Percentiles rank a stretch among this genome's conserved stretches.
These are phyloP conservation scores for Nicotiana undulata DNA, from an alignment of 257 asterid species.

Conservation along the genomic window DNA sequence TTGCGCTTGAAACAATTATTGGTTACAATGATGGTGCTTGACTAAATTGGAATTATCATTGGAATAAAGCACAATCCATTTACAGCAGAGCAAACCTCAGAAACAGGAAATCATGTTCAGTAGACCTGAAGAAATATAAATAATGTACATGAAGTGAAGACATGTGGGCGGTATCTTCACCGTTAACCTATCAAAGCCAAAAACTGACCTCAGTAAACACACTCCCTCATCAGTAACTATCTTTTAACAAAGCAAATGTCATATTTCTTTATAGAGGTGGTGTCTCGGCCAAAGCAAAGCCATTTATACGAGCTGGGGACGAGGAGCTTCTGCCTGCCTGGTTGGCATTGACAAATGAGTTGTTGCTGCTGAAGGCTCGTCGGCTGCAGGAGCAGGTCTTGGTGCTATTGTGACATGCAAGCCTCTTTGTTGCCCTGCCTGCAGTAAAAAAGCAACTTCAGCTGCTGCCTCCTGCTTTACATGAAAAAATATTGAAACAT, in stretches of 20 bases:
- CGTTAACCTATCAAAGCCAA: neutral
- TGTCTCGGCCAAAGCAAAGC: neutral
- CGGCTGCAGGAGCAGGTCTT: slow-evolving; percentile 18
- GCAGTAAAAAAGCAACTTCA: slow-evolving; percentile 38
- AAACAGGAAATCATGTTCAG: neutral
- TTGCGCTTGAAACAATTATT: no score
- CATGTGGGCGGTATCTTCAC: neutral
- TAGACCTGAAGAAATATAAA: neutral
- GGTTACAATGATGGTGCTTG: no score
- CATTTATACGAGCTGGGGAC: neutral
- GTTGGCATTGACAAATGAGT: neutral
- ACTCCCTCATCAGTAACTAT: neutral
- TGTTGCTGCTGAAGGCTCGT: neutral
- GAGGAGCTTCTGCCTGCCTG: neutral
- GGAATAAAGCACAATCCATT: neutral
- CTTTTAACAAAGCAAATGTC: neutral
- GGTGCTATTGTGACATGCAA: slow-evolving; percentile 29
- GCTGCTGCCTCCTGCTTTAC: slow-evolving; percentile 36
- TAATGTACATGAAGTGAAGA: neutral
- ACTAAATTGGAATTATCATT: no score
- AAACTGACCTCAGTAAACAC: neutral
- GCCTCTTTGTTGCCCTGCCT: slow-evolving; percentile 36
- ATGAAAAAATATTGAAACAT: neutral
- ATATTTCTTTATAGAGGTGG: neutral
- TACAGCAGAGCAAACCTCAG: neutral